Percentiles rank a stretch among this genome's conserved stretches.
These are phyloP conservation scores for Pichiaceae sp. DNA, from an alignment of 1,139 yeast genomes.

Conservation along the genomic window DNA sequence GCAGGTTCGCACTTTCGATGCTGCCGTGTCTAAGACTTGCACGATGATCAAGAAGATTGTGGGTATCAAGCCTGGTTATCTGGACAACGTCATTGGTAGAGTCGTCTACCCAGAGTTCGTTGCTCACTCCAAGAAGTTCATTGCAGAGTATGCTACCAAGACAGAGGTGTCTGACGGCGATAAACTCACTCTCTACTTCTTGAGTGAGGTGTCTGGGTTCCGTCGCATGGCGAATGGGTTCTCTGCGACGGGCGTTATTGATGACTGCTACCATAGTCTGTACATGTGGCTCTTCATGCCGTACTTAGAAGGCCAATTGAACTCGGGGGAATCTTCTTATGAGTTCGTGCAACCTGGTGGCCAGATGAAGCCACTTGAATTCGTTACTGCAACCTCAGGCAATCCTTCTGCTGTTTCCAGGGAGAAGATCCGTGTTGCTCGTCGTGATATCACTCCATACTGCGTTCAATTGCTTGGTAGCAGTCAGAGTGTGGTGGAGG, in stretches of 20 bases:
- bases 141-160: constrained; percentile 16
- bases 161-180: constrained; percentile 25
- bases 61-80: constrained; percentile 36
- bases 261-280: constrained; percentile 62
- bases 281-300: constrained; percentile 41
- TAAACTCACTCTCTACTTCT: constrained; percentile 31
- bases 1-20: constrained; percentile 59
- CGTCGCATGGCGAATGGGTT: constrained; percentile 72
- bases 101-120: constrained; percentile 41
- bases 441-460: constrained; percentile 25
- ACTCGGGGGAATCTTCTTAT: background rate
- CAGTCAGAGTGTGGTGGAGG: constrained; percentile 10
- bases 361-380: background rate
- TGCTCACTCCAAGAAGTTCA: constrained; percentile 29
- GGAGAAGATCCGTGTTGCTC: constrained; percentile 24
- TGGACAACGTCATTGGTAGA: constrained; percentile 45
- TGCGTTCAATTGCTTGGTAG: constrained; percentile 15
- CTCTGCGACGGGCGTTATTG: constrained; percentile 72
- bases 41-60: constrained; percentile 38
- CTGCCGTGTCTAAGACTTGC: constrained; percentile 40
- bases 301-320: constrained; percentile 10
- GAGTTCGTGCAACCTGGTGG: background rate
- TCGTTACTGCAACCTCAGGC: background rate
- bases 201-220: constrained; percentile 53
- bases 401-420: constrained; percentile 12